Evolutionary conservation across 345 rosid genomes (phyloP), one percentile per base, ranked within the genome.

Genomic region (Lepidium didymum): DNA sequence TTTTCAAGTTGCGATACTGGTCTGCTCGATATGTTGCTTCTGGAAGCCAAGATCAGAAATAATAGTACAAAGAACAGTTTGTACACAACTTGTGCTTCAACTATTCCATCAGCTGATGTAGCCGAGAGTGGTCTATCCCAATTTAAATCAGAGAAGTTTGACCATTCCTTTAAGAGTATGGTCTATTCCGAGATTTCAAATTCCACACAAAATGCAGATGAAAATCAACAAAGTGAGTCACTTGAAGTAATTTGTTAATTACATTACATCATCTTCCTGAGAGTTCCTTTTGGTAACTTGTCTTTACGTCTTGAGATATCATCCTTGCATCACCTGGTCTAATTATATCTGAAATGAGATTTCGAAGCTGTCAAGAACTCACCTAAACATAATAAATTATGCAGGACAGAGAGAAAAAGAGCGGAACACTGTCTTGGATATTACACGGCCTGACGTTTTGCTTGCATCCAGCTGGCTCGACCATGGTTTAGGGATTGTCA

Each of bases 21-120:
- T 61, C 86, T 93, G 56, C 86, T 93, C 60, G 97, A 93, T 85
- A 87, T 95, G 80, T 80, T 93, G 70, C 85, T 90, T 74, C 81
- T 82, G 4, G 92, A 87, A 79, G 86, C 98, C 44, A 90, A 84
- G 77, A 79, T 80, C 67, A 67, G 82, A 65, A 80, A 78, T 81
- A 75, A 72, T 82, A 68, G 78, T 73, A 77, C 83, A 56, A 88
- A 87, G 83, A 83, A 88, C 73, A 78, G 74, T 63, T 82, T 83
- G 75, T 83, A 85, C 53, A 85, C 82, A 81, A 73, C 82, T 72
- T 83, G 86, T 53, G 80, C 77, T 76, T 87, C 96, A 58, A 80
- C 94, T 36, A 84, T 80, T 62, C 41, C 66, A 59, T 16, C 66
- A 49, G 35, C 58, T 69, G 65, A 31, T 54, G 34, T 16, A 15